A percentile compares a stretch with the other conserved stretches of the same genome.
phyloP scores from a whole-genome alignment of 1,284 basidiomycete species.

The Malassezia vespertilionis region DNA sequence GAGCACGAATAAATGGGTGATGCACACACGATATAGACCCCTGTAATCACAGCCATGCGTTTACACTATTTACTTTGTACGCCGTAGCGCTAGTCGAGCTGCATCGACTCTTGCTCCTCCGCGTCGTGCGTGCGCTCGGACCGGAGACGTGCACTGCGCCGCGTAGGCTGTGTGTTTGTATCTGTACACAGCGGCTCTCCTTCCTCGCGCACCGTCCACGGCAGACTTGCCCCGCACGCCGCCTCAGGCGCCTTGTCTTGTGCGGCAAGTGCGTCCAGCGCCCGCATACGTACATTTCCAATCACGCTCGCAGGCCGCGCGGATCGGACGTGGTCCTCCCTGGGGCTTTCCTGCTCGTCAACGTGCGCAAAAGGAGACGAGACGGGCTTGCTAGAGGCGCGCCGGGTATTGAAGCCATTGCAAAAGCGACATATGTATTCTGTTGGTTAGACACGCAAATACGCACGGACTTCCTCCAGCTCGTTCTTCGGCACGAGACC shows the following conservation, averaged over 20 bases:
- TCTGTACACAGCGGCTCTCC: background rate
- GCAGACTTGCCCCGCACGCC: too few relatives aligned
- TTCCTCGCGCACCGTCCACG: background rate
- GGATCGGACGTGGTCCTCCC: too few relatives aligned
- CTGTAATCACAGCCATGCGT: too few relatives aligned
- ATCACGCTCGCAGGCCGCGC: too few relatives aligned
- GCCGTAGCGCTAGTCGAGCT: constrained; percentile 1
- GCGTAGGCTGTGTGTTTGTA: background rate
- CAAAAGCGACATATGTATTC: constrained; percentile 68
- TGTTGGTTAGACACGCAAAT: constrained; percentile 37
- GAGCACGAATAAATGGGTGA: constrained; percentile 26
- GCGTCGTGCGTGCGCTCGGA: background rate
- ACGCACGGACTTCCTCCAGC: constrained; percentile 81
- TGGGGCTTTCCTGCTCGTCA: background rate
- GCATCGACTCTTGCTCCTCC: background rate
- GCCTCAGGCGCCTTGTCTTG: too few relatives aligned
- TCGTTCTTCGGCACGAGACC: constrained; percentile 78
- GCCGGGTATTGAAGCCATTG: constrained; percentile 58
- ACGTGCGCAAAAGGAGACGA: constrained; percentile 31
- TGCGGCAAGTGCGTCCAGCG: too few relatives aligned
- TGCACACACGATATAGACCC: too few relatives aligned
- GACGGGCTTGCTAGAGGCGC: constrained; percentile 39
- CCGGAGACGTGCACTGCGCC: constrained; percentile 5
- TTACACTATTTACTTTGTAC: background rate
- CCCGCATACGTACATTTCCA: too few relatives aligned